Base-by-base conservation (phyloP, 257 asterid species). In the Hygrophila difformis region DNA sequence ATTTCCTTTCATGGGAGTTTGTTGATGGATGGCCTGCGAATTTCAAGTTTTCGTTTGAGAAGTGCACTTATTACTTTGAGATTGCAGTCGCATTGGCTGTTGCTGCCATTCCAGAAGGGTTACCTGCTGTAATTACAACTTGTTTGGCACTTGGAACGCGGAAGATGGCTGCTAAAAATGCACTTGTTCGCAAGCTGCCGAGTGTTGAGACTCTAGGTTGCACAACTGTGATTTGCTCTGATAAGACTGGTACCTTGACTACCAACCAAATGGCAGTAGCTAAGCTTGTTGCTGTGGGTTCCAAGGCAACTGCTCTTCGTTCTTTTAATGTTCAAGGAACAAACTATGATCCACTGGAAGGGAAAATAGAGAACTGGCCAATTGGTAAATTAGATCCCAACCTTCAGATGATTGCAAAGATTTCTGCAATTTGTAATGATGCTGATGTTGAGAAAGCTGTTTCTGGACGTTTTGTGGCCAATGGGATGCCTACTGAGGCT, bases 151-250 rank as follows among this genome's bases (percentile, higher is more conserved):
- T 91, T 51, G 99, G 99, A 44, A 91, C 99, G 0, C 86, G 99
- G 20, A 91, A 91, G 77, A 91, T 91, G 99, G 99, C 99, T 64
- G 97, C 96, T 53, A 86, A 91, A 73, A 91, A 91, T 65, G 99
- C 99, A 28, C 99, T 91, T 45, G 99, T 91, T 57, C 93, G 99
- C 42, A 91, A 86, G 82, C 67, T 91, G 73, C 97, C 99, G 7
- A 91, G 99, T 67, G 99, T 91, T 47, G 99, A 91, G 71, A 91
- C 97, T 56, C 96, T 91, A 61, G 99, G 99, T 46, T 91, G 99
- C 70, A 91, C 99, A 20, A 91, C 97, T 41, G 99, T 91, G 44
- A 91, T 91, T 55, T 91, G 99, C 72, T 91, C 99, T 4, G 99
- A 91, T 61, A 91, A 91, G 67, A 86, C 97, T 5, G 99, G 99